A percentile compares a stretch with the other conserved stretches of the same genome.
Evolutionary conservation across 768 basidiomycete species (phyloP).

Genomic region (Pleurotus djamor): DNA sequence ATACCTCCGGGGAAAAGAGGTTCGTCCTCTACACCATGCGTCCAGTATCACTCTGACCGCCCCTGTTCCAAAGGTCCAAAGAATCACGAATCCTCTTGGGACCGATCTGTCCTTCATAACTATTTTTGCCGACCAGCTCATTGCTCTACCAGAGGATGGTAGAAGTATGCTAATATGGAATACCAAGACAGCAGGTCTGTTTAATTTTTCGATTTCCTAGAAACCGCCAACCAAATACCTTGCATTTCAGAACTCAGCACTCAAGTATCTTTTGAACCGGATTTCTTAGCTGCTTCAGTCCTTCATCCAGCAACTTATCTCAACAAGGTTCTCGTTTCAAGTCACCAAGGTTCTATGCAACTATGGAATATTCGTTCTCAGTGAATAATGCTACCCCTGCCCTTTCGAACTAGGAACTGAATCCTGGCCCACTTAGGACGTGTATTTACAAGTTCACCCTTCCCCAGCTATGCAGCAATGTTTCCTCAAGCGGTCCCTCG

Average conservation of each 20-base stretch:
- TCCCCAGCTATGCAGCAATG: conserved; percentile 37
- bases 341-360: conserved; percentile 78
- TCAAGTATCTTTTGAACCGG: conserved; percentile 75
- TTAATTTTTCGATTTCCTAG: not conserved
- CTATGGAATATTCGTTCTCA: conserved; percentile 92
- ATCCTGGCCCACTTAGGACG: conserved; percentile 42
- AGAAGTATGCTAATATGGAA: conserved; percentile 79
- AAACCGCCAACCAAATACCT: not conserved
- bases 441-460: conserved; percentile 79
- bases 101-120: conserved; percentile 60
- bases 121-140: conserved; percentile 78
- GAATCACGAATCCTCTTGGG: conserved; percentile 64
- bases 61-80: conserved; percentile 40
- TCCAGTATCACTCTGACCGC: conserved; percentile 9
- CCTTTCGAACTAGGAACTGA: not conserved
- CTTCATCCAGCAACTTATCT: conserved; percentile 96
- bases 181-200: conserved; percentile 54
- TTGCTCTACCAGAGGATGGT: conserved; percentile 81
- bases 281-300: conserved; percentile 82
- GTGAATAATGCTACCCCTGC: conserved; percentile 36
- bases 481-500: conserved; percentile 22
- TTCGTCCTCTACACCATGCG: conserved; percentile 18
- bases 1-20: conserved; percentile 89
- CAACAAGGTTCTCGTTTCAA: conserved; percentile 90
- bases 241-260: conserved; percentile 52